Conservation (phyloP, 805 yeast genomes). For the Metschnikowia lochheadii region DNA sequence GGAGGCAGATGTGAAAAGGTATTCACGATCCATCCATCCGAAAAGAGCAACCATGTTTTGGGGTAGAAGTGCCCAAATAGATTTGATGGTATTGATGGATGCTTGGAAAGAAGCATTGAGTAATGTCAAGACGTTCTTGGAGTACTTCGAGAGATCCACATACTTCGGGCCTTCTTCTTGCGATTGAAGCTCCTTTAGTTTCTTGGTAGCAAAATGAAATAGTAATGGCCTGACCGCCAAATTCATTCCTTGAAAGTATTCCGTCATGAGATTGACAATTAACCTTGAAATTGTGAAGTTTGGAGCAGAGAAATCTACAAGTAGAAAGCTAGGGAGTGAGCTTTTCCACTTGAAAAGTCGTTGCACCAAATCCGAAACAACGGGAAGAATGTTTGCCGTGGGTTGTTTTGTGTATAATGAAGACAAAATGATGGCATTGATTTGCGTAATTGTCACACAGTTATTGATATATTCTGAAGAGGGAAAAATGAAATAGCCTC, state of each 20-base stretch:
- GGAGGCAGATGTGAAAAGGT: constrained; percentile 71
- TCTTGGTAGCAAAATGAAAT: constrained; percentile 71
- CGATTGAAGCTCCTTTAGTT: constrained; percentile 47
- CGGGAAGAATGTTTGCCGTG: constrained; percentile 68
- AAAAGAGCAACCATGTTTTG: constrained; percentile 81
- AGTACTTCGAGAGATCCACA: constrained; percentile 63
- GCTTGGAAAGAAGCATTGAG: constrained; percentile 78
- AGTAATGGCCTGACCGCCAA: constrained; percentile 72
- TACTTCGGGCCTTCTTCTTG: constrained; percentile 43
- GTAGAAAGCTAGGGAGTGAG: constrained; percentile 57
- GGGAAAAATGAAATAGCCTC: constrained; percentile 67
- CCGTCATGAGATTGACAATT: constrained; percentile 73
- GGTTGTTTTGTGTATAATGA: constrained; percentile 74
- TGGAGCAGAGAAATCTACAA: constrained; percentile 55
- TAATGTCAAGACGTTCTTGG: constrained; percentile 62
- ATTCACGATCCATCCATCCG: constrained; percentile 86
- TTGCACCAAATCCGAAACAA: constrained; percentile 64
- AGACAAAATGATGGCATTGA: constrained; percentile 68
- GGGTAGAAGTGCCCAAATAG: constrained; percentile 69
- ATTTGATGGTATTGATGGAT: constrained; percentile 68
- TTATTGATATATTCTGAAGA: constrained; percentile 73
- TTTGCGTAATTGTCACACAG: constrained; percentile 74
- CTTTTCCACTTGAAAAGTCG: constrained; percentile 66
- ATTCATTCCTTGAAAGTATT: constrained; percentile 78
- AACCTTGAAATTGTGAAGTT: constrained; percentile 58